Percentiles rank a stretch among this genome's conserved stretches.
Conservation (phyloP, 2,329 filamentous ascomycete species). For the Diaporthe vaccinii region DNA sequence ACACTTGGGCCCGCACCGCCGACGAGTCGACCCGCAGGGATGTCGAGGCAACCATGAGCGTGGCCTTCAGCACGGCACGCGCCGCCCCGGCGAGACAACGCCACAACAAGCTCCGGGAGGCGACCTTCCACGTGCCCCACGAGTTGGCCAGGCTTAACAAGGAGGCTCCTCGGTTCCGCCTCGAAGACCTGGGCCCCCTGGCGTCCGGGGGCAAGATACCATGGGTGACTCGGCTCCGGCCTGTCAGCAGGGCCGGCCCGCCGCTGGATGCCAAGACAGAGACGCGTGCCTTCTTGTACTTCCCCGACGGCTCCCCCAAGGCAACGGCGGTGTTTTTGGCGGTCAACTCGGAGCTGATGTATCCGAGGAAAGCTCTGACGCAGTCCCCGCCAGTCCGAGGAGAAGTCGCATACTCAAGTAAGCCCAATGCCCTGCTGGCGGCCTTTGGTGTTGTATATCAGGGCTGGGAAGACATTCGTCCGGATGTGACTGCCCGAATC, state of each 20-base stretch:
- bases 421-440: background rate
- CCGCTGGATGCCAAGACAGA: background rate
- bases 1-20: background rate
- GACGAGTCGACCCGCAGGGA: background rate
- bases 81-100: background rate
- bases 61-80: conserved; percentile 14
- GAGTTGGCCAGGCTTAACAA: conserved; percentile 29
- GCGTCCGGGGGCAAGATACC: background rate
- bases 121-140: conserved; percentile 19
- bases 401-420: background rate
- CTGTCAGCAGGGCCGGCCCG: background rate
- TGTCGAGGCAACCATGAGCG: background rate
- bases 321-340: conserved; percentile 12
- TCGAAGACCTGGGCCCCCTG: conserved; percentile 7
- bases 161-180: conserved; percentile 1
- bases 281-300: conserved; percentile 30
- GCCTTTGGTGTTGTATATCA: background rate
- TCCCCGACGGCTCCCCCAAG: background rate
- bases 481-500: background rate
- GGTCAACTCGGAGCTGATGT: conserved; percentile 1
- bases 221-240: background rate
- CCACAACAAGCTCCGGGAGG: conserved; percentile 4
- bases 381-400: background rate
- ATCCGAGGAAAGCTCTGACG: background rate
- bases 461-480: background rate